Percentiles rank a stretch among this genome's conserved stretches.
Evolutionary conservation across 2,329 filamentous ascomycete species (phyloP).

Genomic region (Stemphylium vesicarium): DNA sequence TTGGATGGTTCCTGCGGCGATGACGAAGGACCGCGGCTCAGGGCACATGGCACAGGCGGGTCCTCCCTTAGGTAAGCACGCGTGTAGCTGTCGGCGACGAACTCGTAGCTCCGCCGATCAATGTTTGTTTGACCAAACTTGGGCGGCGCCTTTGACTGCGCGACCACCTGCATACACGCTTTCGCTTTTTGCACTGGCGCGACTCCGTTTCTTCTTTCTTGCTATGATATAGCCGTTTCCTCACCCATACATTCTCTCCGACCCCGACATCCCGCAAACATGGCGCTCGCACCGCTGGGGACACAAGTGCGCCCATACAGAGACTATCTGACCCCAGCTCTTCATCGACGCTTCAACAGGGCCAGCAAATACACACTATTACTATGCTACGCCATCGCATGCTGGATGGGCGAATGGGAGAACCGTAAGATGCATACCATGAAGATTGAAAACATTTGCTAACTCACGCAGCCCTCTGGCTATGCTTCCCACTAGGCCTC

Average conservation of each 20-base stretch:
- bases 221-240: conserved; percentile 33
- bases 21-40: conserved; percentile 30
- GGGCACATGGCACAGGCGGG: conserved; percentile 25
- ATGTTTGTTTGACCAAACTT: conserved; percentile 39
- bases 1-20: conserved; percentile 30
- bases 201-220: conserved; percentile 13
- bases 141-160: conserved; percentile 13
- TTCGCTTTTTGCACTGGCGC: conserved; percentile 14
- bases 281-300: conserved; percentile 34
- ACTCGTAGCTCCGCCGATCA: conserved; percentile 21
- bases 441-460: conserved; percentile 14
- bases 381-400: conserved; percentile 75
- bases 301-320: conserved; percentile 72
- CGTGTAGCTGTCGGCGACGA: conserved; percentile 19
- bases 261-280: conserved; percentile 24
- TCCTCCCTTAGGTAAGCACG: conserved; percentile 24
- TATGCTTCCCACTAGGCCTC: conserved; percentile 81
- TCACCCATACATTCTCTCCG: conserved; percentile 35
- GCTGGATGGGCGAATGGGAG: conserved; percentile 71
- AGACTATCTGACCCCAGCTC: conserved; percentile 86
- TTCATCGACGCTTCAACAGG: conserved; percentile 85
- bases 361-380: conserved; percentile 73
- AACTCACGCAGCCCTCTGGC: conserved; percentile 72
- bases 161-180: conserved; percentile 6
- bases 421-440: conserved; percentile 59